Evolutionary conservation across 2,329 filamentous ascomycete species (phyloP).

Genomic region (Alternaria rosae): DNA sequence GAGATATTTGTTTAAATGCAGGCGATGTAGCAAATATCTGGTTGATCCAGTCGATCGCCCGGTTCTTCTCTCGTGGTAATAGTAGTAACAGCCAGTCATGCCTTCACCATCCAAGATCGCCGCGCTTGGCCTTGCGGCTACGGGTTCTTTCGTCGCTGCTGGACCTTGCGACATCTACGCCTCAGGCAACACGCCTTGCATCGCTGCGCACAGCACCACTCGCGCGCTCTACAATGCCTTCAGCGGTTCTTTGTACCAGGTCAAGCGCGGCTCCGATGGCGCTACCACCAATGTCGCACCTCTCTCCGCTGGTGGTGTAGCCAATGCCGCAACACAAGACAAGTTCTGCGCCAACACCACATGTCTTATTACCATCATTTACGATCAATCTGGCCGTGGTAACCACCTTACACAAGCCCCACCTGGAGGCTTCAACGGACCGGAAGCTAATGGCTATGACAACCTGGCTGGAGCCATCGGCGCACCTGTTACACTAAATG

Average conservation of each 20-base stretch:
- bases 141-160: constrained; percentile 44
- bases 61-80: neutral
- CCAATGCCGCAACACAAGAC: constrained; percentile 68
- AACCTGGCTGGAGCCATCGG: constrained; percentile 66
- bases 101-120: constrained; percentile 13
- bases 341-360: constrained; percentile 67
- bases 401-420: constrained; percentile 71
- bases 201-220: constrained; percentile 71
- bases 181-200: constrained; percentile 66
- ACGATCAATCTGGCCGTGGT: constrained; percentile 68
- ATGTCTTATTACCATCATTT: constrained; percentile 69
- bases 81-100: constrained; percentile 10
- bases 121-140: constrained; percentile 20
- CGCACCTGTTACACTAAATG: constrained; percentile 68
- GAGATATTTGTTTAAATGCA: constrained; percentile 1
- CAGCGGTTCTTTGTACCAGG: constrained; percentile 65
- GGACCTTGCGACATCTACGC: constrained; percentile 70
- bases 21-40: neutral
- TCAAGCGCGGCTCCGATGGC: constrained; percentile 63
- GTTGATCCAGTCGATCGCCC: neutral
- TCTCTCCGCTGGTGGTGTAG: constrained; percentile 66
- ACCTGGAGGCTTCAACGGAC: constrained; percentile 64
- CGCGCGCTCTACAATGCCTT: constrained; percentile 66
- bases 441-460: constrained; percentile 65
- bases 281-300: constrained; percentile 60